phyloP scores from a whole-genome alignment of 352 stramenopile species.

The Phytophthora pini region DNA sequence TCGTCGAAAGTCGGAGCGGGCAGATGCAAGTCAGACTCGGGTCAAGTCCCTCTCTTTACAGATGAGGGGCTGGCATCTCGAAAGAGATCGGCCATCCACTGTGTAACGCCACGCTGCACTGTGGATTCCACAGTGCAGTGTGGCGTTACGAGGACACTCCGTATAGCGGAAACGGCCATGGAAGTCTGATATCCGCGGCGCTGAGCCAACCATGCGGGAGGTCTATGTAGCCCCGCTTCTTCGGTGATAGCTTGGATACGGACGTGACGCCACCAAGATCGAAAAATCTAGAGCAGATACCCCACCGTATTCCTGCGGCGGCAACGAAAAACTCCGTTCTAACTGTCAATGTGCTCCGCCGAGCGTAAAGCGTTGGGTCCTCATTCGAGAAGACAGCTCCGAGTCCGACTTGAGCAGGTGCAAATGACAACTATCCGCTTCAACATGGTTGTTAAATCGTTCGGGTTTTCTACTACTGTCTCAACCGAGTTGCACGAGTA shows the following conservation, averaged over 20 bases:
- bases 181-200: conserved; percentile 23
- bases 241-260: conserved; percentile 22
- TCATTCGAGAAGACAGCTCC: neutral
- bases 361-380: neutral
- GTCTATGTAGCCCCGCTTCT: conserved; percentile 13
- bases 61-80: conserved; percentile 14
- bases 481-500: conserved; percentile 11
- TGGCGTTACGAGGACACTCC: conserved; percentile 7
- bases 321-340: neutral
- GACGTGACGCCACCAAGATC: conserved; percentile 22
- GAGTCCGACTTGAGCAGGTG: neutral
- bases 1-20: conserved; percentile 16
- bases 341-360: neutral
- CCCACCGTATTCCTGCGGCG: conserved; percentile 11
- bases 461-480: conserved; percentile 2
- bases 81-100: conserved; percentile 23
- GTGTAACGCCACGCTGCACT: no score
- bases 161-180: conserved; percentile 10
- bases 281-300: conserved; percentile 24
- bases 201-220: conserved; percentile 12
- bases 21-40: conserved; percentile 28
- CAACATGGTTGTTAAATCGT: conserved; percentile 32
- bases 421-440: conserved; percentile 13
- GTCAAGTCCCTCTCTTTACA: conserved; percentile 35
- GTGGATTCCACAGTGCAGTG: conserved; percentile 18